Conservation (phyloP, 441 rosid species). For the Pelargonium australe region DNA sequence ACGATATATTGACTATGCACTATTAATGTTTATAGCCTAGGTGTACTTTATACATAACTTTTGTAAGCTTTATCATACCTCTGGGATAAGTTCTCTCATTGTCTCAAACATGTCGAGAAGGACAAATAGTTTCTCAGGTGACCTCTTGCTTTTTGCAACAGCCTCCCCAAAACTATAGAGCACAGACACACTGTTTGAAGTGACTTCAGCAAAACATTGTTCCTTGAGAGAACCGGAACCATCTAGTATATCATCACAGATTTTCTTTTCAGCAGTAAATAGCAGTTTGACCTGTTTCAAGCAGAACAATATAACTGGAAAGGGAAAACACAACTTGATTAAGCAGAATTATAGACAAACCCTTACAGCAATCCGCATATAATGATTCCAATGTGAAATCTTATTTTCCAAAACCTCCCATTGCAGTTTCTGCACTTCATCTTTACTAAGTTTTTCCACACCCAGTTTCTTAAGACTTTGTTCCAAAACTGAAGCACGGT, state of each 20-base stretch:
- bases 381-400: constrained; percentile 95
- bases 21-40: too few species aligned
- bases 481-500: constrained; percentile 80
- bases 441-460: constrained; percentile 86
- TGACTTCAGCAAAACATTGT: constrained; percentile 80
- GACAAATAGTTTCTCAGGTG: constrained; percentile 81
- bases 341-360: constrained; percentile 15
- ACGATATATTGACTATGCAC: too few species aligned
- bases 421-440: constrained; percentile 95
- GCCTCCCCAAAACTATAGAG: constrained; percentile 94
- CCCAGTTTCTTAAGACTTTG: constrained; percentile 85
- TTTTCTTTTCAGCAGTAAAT: constrained; percentile 73
- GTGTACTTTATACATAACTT: neutral
- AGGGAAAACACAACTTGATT: neutral
- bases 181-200: constrained; percentile 59
- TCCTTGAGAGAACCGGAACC: constrained; percentile 69
- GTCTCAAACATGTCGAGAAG: constrained; percentile 91
- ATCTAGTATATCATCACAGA: constrained; percentile 76
- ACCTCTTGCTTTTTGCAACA: constrained; percentile 86
- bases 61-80: constrained; percentile 39
- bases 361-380: constrained; percentile 84
- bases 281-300: constrained; percentile 75
- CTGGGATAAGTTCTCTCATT: constrained; percentile 83
- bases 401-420: constrained; percentile 98
- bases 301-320: constrained; percentile 17